Evolutionary conservation across 345 rosid genomes (phyloP).

Genomic region (Gossypium anomalum): DNA sequence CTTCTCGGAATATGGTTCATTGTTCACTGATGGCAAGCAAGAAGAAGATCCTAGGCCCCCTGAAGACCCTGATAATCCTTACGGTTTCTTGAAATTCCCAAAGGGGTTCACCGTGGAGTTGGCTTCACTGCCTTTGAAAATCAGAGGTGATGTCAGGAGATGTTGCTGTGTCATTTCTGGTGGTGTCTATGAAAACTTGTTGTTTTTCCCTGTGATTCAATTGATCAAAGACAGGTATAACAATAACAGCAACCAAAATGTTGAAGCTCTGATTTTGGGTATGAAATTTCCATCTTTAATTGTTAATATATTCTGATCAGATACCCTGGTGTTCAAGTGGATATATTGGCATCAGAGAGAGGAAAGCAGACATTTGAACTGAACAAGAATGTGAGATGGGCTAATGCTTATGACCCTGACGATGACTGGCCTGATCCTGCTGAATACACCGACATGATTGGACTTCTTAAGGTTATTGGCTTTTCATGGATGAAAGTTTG

Average conservation of each 20-base stretch:
- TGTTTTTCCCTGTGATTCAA: constrained; percentile 83
- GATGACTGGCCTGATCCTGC: constrained; percentile 86
- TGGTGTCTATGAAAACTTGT: constrained; percentile 86
- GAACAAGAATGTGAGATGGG: constrained; percentile 97
- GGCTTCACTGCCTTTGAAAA: constrained; percentile 68
- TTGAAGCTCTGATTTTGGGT: background rate
- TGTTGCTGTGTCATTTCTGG: constrained; percentile 84
- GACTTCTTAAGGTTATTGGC: constrained; percentile 60
- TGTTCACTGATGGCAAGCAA: constrained; percentile 79
- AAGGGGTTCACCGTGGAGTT: constrained; percentile 71
- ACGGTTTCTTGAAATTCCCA: constrained; percentile 90
- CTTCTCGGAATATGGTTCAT: constrained; percentile 63
- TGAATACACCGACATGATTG: constrained; percentile 76
- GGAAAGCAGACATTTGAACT: constrained; percentile 88
- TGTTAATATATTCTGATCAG: constrained; percentile 22
- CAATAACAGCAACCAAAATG: background rate
- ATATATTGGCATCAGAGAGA: constrained; percentile 62
- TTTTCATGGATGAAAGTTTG: background rate
- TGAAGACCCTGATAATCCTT: constrained; percentile 72
- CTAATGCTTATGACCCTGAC: constrained; percentile 75
- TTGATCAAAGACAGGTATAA: constrained; percentile 75
- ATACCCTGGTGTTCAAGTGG: constrained; percentile 91
- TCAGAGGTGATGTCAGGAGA: constrained; percentile 89
- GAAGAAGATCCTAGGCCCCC: constrained; percentile 85
- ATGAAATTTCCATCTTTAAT: constrained; percentile 3